Conservation (phyloP, 441 rosid genomes). For the Aquilaria agallochum region DNA sequence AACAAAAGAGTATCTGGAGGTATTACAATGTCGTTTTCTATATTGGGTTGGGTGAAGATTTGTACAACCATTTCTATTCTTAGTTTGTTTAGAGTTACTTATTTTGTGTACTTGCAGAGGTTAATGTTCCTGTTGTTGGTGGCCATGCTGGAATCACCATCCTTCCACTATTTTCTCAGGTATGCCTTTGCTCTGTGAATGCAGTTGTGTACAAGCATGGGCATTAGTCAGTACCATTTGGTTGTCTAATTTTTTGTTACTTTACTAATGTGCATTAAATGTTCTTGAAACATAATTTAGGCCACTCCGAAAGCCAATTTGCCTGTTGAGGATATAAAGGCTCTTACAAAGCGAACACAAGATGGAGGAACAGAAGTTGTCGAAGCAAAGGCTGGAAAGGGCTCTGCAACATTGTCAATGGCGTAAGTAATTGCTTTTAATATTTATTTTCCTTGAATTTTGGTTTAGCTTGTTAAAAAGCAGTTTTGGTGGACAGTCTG, state of each 20-base stretch:
- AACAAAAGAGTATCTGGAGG: neutral
- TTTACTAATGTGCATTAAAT: neutral
- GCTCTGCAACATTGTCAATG: slow-evolving; percentile 96
- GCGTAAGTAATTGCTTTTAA: slow-evolving; percentile 55
- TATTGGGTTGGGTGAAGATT: neutral
- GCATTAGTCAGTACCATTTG: too few relatives aligned
- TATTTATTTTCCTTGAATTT: neutral
- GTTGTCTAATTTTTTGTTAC: slow-evolving; percentile 7
- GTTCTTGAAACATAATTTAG: slow-evolving; percentile 22
- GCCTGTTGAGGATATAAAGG: slow-evolving; percentile 51
- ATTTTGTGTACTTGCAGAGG: slow-evolving; percentile 43
- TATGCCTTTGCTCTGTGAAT: slow-evolving; percentile 13
- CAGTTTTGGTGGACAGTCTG: too few relatives aligned
- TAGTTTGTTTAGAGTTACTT: neutral
- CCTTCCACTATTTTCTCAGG: slow-evolving; percentile 91
- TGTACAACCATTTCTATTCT: neutral
- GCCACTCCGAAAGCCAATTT: slow-evolving; percentile 89
- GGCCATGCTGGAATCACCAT: slow-evolving; percentile 98
- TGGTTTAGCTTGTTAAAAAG: too few relatives aligned
- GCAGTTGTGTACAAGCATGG: too few relatives aligned
- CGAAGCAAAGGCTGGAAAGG: slow-evolving; percentile 98
- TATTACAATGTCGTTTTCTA: too few relatives aligned
- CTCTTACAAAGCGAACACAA: slow-evolving; percentile 94
- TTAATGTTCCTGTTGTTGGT: slow-evolving; percentile 91
- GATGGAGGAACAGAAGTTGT: slow-evolving; percentile 98